A percentile compares a stretch with the other conserved stretches of the same genome.
phyloP scores from a whole-genome alignment of 352 stramenopile species.

The Pythium utonaiense region DNA sequence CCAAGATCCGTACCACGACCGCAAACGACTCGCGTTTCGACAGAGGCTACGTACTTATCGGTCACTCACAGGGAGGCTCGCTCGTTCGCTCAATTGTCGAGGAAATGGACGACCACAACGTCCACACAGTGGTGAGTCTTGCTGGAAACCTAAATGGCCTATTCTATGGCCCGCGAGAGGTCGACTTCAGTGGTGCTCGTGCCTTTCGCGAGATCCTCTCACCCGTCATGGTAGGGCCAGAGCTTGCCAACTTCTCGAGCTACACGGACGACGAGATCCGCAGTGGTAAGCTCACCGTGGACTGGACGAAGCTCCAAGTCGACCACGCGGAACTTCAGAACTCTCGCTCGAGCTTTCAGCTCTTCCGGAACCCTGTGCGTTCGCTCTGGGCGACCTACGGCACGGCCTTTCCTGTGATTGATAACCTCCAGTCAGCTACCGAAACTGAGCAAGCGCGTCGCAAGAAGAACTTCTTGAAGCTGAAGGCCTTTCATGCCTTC shows the following conservation, averaged over 20 bases:
- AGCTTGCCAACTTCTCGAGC: conserved; percentile 22
- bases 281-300: conserved; percentile 27
- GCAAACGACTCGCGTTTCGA: conserved; percentile 26
- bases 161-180: conserved; percentile 37
- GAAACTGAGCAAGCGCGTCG: conserved; percentile 24
- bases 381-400: conserved; percentile 24
- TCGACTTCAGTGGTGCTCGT: conserved; percentile 13
- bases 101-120: conserved; percentile 46
- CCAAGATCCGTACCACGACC: conserved; percentile 31
- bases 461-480: conserved; percentile 26
- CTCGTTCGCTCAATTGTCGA: conserved; percentile 36
- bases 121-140: conserved; percentile 36
- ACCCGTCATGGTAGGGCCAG: neutral
- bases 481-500: conserved; percentile 29
- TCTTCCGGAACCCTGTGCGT: conserved; percentile 26
- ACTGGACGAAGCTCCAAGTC: conserved; percentile 24
- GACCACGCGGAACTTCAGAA: conserved; percentile 25
- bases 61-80: conserved; percentile 36
- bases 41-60: conserved; percentile 41
- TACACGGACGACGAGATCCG: conserved; percentile 22
- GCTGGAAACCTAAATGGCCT: conserved; percentile 37
- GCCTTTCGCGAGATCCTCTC: neutral
- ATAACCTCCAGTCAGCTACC: conserved; percentile 34
- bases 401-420: conserved; percentile 29
- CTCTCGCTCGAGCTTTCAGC: conserved; percentile 32